Conservation (phyloP, 345 rosid genomes). For the Orychophragmus violaceus region DNA sequence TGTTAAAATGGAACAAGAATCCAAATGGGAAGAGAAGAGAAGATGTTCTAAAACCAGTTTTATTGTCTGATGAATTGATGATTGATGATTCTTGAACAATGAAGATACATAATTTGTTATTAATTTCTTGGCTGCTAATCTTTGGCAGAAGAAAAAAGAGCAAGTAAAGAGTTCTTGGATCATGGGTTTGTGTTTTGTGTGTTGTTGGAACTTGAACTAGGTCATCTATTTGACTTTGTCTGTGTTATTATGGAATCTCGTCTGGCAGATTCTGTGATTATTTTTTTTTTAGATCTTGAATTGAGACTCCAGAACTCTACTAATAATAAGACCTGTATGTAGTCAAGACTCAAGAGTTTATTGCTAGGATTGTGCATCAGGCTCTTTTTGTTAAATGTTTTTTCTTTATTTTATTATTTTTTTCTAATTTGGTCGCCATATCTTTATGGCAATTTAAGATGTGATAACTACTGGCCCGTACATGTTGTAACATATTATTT, state of each 20-base stretch:
- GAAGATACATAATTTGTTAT: background rate
- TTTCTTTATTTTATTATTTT: too few relatives aligned
- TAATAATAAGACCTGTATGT: too few relatives aligned
- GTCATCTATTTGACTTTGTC: background rate
- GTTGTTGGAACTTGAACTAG: background rate
- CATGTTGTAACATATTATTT: too few relatives aligned
- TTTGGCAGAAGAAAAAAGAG: background rate
- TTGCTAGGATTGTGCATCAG: background rate
- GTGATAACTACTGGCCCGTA: too few relatives aligned
- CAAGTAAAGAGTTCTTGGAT: background rate
- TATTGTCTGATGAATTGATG: background rate
- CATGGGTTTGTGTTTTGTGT: background rate
- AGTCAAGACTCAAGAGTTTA: background rate
- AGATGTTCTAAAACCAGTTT: background rate
- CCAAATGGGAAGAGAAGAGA: background rate
- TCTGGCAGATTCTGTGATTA: too few relatives aligned
- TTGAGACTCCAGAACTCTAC: background rate
- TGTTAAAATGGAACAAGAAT: slow-evolving; percentile 22
- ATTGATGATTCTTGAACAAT: background rate
- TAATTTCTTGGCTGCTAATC: background rate
- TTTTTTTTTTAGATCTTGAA: background rate
- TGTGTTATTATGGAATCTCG: too few relatives aligned
- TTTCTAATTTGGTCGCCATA: too few relatives aligned
- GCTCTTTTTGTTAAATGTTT: too few relatives aligned
- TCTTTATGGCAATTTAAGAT: too few relatives aligned